These are phyloP conservation scores for Aspergillus nidulans DNA, from an alignment of 495 filamentous ascomycete genomes.

Conservation along the genomic window DNA sequence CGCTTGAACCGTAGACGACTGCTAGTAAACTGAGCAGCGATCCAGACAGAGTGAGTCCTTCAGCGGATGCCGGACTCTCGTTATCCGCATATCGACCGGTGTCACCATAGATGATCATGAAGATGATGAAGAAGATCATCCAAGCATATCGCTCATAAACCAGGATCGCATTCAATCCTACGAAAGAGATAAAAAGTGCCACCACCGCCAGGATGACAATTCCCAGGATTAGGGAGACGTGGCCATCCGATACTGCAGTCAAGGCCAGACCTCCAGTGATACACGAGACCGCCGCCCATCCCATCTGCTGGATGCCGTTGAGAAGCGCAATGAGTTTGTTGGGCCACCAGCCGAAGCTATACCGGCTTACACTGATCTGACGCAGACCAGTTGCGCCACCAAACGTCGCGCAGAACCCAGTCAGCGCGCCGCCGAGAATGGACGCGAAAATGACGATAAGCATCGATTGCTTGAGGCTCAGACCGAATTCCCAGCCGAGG, in stretches of 20 bases:
- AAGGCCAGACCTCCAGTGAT: slow-evolving; percentile 2
- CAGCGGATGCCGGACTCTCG: not conserved
- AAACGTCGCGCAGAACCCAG: slow-evolving; percentile 34
- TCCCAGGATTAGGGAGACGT: not conserved
- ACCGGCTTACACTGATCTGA: slow-evolving; percentile 50
- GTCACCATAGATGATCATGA: slow-evolving; percentile 5
- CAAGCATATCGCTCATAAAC: slow-evolving; percentile 8
- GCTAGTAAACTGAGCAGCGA: slow-evolving; percentile 2
- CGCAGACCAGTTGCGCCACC: slow-evolving; percentile 49
- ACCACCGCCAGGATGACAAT: slow-evolving; percentile 5
- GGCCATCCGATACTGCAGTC: slow-evolving; percentile 3
- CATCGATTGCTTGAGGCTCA: not conserved
- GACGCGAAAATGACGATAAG: slow-evolving; percentile 5
- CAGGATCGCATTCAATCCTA: slow-evolving; percentile 1
- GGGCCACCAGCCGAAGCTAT: slow-evolving; percentile 54
- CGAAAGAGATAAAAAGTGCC: slow-evolving; percentile 3
- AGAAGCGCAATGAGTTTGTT: slow-evolving; percentile 46
- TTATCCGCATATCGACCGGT: slow-evolving; percentile 1
- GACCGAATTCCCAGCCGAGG: slow-evolving; percentile 7
- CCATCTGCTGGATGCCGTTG: slow-evolving; percentile 46
- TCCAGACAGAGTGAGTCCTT: not conserved
- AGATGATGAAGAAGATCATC: slow-evolving; percentile 7
- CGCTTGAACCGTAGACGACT: slow-evolving; percentile 6
- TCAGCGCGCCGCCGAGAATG: not conserved
- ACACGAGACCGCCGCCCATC: slow-evolving; percentile 30